Percentiles rank a stretch among this genome's conserved stretches.
These are phyloP conservation scores for Sungouiella blattae DNA, from an alignment of 805 yeast genomes.

Conservation along the genomic window DNA sequence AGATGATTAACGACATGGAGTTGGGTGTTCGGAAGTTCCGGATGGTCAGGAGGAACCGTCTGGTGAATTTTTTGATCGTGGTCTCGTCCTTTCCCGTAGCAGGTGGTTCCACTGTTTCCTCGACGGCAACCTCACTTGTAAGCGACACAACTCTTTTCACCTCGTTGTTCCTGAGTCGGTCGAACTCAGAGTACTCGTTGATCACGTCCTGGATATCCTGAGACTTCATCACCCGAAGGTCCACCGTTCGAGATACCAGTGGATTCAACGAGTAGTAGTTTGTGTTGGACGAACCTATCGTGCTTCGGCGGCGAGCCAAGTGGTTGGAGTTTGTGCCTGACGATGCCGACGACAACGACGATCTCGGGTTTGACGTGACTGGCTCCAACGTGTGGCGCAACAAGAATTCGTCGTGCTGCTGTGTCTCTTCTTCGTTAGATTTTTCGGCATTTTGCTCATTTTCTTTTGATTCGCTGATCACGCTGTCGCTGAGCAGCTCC, in stretches of 20 bases:
- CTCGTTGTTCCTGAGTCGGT: conserved; percentile 25
- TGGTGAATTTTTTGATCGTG: neutral
- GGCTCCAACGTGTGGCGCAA: conserved; percentile 8
- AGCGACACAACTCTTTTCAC: conserved; percentile 18
- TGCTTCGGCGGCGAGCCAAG: neutral
- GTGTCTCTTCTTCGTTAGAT: neutral
- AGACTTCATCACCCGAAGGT: conserved; percentile 21
- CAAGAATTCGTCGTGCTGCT: conserved; percentile 23
- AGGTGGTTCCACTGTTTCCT: conserved; percentile 1
- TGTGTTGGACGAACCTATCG: neutral
- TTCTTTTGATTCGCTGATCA: neutral
- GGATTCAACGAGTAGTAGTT: conserved; percentile 12
- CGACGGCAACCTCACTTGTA: conserved; percentile 16
- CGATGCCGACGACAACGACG: conserved; percentile 5
- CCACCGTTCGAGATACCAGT: conserved; percentile 20
- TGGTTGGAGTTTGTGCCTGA: neutral
- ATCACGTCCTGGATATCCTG: conserved; percentile 40
- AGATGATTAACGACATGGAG: conserved; percentile 62
- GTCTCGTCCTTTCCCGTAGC: neutral
- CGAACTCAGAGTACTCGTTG: conserved; percentile 46
- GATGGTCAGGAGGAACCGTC: conserved; percentile 13
- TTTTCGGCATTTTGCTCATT: neutral
- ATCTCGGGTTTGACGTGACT: conserved; percentile 7
- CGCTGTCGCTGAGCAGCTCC: neutral
- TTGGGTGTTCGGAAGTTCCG: conserved; percentile 67